Evolutionary conservation across 129 eudicot species (phyloP).

Genomic region (Helichrysum umbraculigerum): DNA sequence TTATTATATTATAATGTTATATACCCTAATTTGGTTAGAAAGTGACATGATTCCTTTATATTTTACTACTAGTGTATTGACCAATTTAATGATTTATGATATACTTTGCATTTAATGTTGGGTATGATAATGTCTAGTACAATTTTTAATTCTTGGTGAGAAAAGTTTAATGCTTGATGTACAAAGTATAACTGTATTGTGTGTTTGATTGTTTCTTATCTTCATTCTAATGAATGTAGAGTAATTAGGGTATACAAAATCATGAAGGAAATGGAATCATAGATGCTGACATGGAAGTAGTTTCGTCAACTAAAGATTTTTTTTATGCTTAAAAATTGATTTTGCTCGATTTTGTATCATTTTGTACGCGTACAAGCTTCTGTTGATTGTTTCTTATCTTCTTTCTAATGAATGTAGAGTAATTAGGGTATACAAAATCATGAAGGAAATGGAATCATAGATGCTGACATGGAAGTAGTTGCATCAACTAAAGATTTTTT

Average conservation of each 20-base stretch:
- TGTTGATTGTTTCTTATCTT: too few relatives aligned
- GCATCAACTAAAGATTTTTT: not conserved
- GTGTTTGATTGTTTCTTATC: too few relatives aligned
- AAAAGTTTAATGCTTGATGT: slow-evolving; percentile 10
- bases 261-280: not conserved
- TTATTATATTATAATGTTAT: too few relatives aligned
- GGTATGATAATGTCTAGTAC: not conserved
- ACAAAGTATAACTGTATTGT: slow-evolving; percentile 10
- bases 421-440: slow-evolving; percentile 18
- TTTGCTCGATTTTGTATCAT: too few relatives aligned
- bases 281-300: slow-evolving; percentile 8
- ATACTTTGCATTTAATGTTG: slow-evolving; percentile 4
- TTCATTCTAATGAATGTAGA: too few relatives aligned
- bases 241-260: slow-evolving; percentile 14
- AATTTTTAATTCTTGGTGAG: not conserved
- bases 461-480: slow-evolving; percentile 13
- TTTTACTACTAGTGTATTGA: too few relatives aligned
- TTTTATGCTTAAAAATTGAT: not conserved
- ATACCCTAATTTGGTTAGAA: not conserved
- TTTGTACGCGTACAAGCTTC: not conserved
- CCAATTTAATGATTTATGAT: not conserved
- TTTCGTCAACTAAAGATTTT: not conserved
- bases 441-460: not conserved
- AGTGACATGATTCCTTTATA: slow-evolving; percentile 20
- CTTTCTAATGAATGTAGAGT: too few relatives aligned